phyloP scores from a whole-genome alignment of 768 basidiomycete genomes.

The Amanita pseudoporphyria region DNA sequence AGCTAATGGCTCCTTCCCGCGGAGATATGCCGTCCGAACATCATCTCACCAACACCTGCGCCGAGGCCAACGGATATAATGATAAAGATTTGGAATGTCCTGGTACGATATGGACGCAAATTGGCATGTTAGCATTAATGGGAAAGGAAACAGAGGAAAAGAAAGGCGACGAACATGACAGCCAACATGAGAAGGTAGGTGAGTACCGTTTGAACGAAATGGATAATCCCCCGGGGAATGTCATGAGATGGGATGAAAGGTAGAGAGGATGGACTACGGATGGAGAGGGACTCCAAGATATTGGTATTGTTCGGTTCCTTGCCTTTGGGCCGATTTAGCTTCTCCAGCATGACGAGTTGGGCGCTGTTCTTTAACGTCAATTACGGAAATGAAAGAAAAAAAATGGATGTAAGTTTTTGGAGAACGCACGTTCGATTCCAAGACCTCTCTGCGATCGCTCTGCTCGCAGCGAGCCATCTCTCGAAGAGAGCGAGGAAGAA shows the following conservation, averaged over 20 bases:
- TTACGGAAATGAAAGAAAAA: not conserved
- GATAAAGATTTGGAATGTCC: conserved; percentile 60
- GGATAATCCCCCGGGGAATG: conserved; percentile 49
- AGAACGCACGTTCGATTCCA: conserved; percentile 48
- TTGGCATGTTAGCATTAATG: not conserved
- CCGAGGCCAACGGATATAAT: conserved; percentile 51
- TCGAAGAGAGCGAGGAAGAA: conserved; percentile 69
- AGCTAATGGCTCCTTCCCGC: not conserved
- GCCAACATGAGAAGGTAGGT: conserved; percentile 64
- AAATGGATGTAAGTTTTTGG: no score
- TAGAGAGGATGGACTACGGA: conserved; percentile 15
- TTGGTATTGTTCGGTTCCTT: no score
- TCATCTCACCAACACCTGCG: conserved; percentile 53
- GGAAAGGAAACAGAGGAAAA: not conserved
- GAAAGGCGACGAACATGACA: conserved; percentile 52
- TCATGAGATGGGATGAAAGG: conserved; percentile 61
- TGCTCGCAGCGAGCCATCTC: conserved; percentile 55
- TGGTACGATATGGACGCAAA: no score
- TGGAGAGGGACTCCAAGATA: not conserved
- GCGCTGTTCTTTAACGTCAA: not conserved
- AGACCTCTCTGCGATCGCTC: conserved; percentile 42
- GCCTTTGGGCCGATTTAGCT: not conserved
- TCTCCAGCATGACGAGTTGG: not conserved
- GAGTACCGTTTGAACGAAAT: conserved; percentile 43
- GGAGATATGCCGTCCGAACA: conserved; percentile 35